Conservation (phyloP, 106 monocot genomes). For the Triglochin maritima region DNA sequence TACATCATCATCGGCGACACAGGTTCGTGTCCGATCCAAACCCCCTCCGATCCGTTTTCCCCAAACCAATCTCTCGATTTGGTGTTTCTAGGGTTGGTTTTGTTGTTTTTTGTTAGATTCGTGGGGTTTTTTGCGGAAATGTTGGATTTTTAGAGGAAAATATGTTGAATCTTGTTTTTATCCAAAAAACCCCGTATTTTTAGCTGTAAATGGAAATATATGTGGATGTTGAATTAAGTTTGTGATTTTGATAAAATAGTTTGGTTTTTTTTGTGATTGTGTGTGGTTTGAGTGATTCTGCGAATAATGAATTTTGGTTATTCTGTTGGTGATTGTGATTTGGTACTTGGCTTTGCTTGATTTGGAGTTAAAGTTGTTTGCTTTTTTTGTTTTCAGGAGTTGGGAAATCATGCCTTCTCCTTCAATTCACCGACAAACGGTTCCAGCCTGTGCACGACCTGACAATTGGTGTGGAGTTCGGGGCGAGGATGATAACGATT, state of each 20-base stretch:
- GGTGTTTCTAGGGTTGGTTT: no score
- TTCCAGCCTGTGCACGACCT: conserved; percentile 95
- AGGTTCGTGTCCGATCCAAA: conserved; percentile 20
- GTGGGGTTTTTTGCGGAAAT: no score
- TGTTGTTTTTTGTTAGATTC: no score
- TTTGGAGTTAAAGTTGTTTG: background rate
- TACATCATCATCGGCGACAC: conserved; percentile 90
- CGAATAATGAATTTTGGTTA: background rate
- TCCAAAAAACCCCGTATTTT: no score
- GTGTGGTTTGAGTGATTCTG: no score
- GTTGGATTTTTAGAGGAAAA: no score
- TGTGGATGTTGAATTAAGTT: no score
- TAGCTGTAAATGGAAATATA: no score
- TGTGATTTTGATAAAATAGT: no score
- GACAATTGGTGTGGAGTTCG: conserved; percentile 94
- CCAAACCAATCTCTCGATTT: background rate
- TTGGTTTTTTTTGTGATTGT: no score
- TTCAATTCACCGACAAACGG: conserved; percentile 91
- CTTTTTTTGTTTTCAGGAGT: conserved; percentile 42
- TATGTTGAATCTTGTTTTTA: no score
- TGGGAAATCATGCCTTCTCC: conserved; percentile 90
- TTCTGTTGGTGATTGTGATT: background rate
- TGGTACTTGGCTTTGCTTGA: background rate
- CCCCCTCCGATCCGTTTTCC: background rate
- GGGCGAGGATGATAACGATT: conserved; percentile 82